These are phyloP conservation scores for Globisporangium barbulae DNA, from an alignment of 352 stramenopile species.

Conservation along the genomic window DNA sequence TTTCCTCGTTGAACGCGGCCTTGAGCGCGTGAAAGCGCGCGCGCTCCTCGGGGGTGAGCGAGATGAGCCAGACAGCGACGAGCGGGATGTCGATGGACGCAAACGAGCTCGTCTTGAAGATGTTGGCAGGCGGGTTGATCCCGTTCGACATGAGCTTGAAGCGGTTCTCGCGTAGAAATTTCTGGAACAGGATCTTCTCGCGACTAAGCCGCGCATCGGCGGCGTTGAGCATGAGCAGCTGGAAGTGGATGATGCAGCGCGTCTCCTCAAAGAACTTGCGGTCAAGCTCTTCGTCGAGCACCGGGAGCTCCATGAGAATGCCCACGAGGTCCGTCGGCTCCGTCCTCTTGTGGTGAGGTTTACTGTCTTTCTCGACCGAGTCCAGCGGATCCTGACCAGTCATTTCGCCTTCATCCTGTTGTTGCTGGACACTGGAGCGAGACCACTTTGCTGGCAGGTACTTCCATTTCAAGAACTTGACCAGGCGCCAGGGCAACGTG, in stretches of 20 bases:
- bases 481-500: slow-evolving; percentile 42
- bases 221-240: slow-evolving; percentile 88
- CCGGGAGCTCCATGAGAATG: slow-evolving; percentile 55
- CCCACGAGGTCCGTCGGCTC: slow-evolving; percentile 51
- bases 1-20: slow-evolving; percentile 83
- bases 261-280: slow-evolving; percentile 87
- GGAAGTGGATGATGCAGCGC: slow-evolving; percentile 88
- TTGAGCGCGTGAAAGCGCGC: slow-evolving; percentile 89
- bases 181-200: slow-evolving; percentile 91
- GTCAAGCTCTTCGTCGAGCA: slow-evolving; percentile 74
- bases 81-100: slow-evolving; percentile 89
- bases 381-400: slow-evolving; percentile 10
- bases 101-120: slow-evolving; percentile 88
- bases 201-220: slow-evolving; percentile 84
- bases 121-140: slow-evolving; percentile 87
- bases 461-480: slow-evolving; percentile 43
- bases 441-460: slow-evolving; percentile 39
- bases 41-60: slow-evolving; percentile 77
- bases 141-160: slow-evolving; percentile 94
- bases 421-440: not conserved
- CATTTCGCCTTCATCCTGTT: not conserved
- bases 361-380: slow-evolving; percentile 10
- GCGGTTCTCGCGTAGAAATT: slow-evolving; percentile 92
- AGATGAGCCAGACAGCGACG: slow-evolving; percentile 88
- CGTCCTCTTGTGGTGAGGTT: not conserved